Evolutionary conservation across 2,329 filamentous ascomycete genomes (phyloP), one percentile per base, ranked within the genome.

Genomic region (Diplodia scrobiculata): DNA sequence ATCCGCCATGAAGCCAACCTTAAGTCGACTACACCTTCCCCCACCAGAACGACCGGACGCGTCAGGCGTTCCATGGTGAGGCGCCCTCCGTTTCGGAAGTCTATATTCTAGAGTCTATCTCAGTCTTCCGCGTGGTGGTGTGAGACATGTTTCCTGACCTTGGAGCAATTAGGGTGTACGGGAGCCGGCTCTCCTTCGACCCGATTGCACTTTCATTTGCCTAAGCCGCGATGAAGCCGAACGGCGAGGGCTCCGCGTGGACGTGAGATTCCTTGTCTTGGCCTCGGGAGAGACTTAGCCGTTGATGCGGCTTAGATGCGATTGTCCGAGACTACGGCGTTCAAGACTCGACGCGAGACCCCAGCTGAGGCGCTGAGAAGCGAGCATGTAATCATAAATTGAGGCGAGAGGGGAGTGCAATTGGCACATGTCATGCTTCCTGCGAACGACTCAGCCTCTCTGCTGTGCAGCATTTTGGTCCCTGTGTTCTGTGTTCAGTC

Each of bases 1-100:
- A 59, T 59, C 54, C 54, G 54, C 58, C 58, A 36, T 62, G 58
- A 47, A 34, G 58, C 58, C 41, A 62, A 62, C 58, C 58, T 62
- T 62, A 62, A 62, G 27, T 62, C 58, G 58, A 62, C 58, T 47
- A 50, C 58, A 62, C 58, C 58, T 62, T 50, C 29, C 29, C 41
- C 17, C 58, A 38, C 27, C 45, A 38, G 45, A 6, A 58, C 10
- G 53, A 29, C 27, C 41, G 34, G 36, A 19, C 55, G 38, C 38
- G 21, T 48, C 47, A 27, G 41, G 55, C 55, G 55, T 34, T 4
- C 27, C 11, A 25, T 32, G 45, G 29, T 36, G 58, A 62, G 54
- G 38, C 54, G 38, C 11, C 14, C 38, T 47, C 21, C 14, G 58
- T 62, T 62, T 62, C 58, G 48, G 45, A 62, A 36, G 19, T 21